Base-by-base conservation (phyloP, 306 rosid genomes). In the Arachis stenosperma region DNA sequence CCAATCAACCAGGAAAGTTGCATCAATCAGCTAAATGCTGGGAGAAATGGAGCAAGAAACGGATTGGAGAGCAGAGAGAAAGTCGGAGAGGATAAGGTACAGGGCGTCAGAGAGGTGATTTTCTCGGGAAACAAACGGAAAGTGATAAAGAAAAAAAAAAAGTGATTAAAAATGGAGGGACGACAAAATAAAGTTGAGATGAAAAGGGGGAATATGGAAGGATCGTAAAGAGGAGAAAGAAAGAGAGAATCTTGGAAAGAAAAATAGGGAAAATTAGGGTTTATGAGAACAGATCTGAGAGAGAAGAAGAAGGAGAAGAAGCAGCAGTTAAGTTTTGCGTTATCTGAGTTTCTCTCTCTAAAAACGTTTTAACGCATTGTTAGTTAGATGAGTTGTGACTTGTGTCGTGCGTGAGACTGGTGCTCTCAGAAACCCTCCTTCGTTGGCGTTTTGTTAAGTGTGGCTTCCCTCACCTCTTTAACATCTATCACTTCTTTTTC, bases 171-270 rank as follows among this genome's bases (percentile, higher is more conserved):
- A 48, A 48, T n/a, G 14, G 54, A 48, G 37, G 37, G 37, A 33
- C 37, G 37, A 4, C 3, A 33, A 33, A 33, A 33, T 2, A 33
- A 33, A 48, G 15, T 11, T 11, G 13, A 14, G 5, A 48, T 2
- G 54, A 48, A n/a, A 0, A n/a, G 29, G 7, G 37, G 37, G 37
- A 33, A 33, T 33, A 33, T 33, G 3, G 37, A 33, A 33, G 37
- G 37, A 33, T 33, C 4, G 37, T 33, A 33, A 2, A 33, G 37
- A 33, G 37, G 37, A 33, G 37, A 50, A 12, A 0, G 6, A n/a
- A 14, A 14, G 9, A 36, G 29, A 67, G 81, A 82, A 77, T 77
- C 81, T 75, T 75, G 77, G 70, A 33, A 48, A n/a, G 15, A 48
- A 48, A 52, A 52, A n/a, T 12, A 14, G 55, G 14, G 17, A 14